Percentiles rank a stretch among this genome's conserved stretches.
phyloP scores from a whole-genome alignment of 129 eudicot genomes.

The Daucus carota region DH1_v3.0 NC_030386.2:21870001-21870500 shows the following conservation, averaged over 20 bases:
- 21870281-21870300: neutral
- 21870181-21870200: conserved; percentile 19
- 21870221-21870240: too few relatives aligned
- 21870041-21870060: neutral
- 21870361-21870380: neutral
- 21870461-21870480: neutral
- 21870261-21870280: neutral
- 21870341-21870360: neutral
- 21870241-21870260: neutral
- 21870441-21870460: too few relatives aligned
- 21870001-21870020: too few relatives aligned
- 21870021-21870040: neutral
- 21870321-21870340: neutral
- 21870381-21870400: neutral
- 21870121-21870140: conserved; percentile 70
- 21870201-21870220: neutral
- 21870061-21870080: conserved; percentile 1
- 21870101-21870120: conserved; percentile 69
- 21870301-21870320: neutral
- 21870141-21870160: conserved; percentile 63
- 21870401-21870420: neutral
- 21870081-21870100: conserved; percentile 71
- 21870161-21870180: conserved; percentile 54
- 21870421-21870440: neutral
- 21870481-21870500: too few relatives aligned